phyloP scores from a whole-genome alignment of 2,329 filamentous ascomycete genomes.

The Trichoderma asperellum region DNA sequence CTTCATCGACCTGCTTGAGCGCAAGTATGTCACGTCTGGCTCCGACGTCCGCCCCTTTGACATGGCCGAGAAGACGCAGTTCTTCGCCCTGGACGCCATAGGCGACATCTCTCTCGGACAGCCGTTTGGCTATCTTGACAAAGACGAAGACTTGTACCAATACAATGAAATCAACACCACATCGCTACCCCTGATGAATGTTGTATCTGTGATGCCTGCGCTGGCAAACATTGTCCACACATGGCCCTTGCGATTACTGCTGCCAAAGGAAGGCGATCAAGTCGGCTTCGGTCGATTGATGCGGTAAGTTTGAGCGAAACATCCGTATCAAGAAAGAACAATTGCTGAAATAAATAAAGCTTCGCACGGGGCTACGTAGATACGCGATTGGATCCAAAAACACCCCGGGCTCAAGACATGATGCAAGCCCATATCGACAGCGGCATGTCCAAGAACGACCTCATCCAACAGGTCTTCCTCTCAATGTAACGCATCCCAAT shows the following conservation, averaged over 20 bases:
- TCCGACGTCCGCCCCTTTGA: constrained; percentile 47
- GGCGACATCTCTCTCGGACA: constrained; percentile 56
- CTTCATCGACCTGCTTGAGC: constrained; percentile 51
- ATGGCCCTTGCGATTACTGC: constrained; percentile 43
- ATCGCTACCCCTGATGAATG: constrained; percentile 45
- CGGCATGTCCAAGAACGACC: constrained; percentile 30
- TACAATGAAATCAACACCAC: constrained; percentile 51
- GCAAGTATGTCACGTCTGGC: constrained; percentile 51
- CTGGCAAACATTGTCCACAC: constrained; percentile 42
- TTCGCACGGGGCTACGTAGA: constrained; percentile 35
- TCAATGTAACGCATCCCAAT: constrained; percentile 21
- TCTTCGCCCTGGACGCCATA: constrained; percentile 59
- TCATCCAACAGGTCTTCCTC: constrained; percentile 29
- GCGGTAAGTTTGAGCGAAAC: constrained; percentile 37
- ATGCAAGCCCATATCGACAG: constrained; percentile 36
- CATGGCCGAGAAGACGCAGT: constrained; percentile 54
- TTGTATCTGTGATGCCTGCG: constrained; percentile 44
- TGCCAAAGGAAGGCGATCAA: constrained; percentile 45
- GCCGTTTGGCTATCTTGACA: constrained; percentile 55
- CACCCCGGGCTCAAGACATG: constrained; percentile 31
- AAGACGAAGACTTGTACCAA: constrained; percentile 53
- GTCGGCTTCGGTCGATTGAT: constrained; percentile 47
- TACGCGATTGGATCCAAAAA: constrained; percentile 31
- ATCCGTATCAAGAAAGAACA: not conserved
- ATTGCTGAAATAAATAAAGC: not conserved